Percentiles rank a stretch among this genome's conserved stretches.
Evolutionary conservation across 1,284 basidiomycete species (phyloP).

Genomic region (Rhizoctonia solani): DNA sequence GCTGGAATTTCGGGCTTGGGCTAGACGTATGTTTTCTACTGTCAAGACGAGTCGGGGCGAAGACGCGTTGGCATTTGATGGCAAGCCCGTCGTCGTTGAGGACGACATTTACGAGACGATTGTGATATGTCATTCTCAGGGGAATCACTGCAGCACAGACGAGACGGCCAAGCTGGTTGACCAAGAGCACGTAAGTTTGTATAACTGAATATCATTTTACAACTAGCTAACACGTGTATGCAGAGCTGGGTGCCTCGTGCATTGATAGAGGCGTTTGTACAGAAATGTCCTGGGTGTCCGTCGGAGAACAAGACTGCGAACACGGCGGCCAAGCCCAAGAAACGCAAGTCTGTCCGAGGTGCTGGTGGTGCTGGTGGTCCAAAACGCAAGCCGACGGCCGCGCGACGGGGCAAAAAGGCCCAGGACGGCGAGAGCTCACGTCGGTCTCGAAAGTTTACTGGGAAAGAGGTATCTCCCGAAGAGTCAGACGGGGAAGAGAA

Average conservation of each 20-base stretch:
- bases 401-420: conserved; percentile 6
- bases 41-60: conserved; percentile 27
- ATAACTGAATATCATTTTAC: not conserved
- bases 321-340: conserved; percentile 8
- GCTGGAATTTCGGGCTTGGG: conserved; percentile 26
- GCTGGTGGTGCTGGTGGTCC: not conserved
- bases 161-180: conserved; percentile 22
- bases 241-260: conserved; percentile 25
- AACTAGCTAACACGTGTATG: not conserved
- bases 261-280: conserved; percentile 25
- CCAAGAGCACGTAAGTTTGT: conserved; percentile 20
- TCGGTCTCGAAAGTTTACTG: not conserved
- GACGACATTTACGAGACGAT: conserved; percentile 34
- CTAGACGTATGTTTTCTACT: conserved; percentile 27
- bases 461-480: conserved; percentile 8
- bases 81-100: conserved; percentile 27
- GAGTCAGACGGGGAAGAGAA: conserved; percentile 25
- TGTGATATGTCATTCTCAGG: conserved; percentile 33
- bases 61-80: conserved; percentile 28
- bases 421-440: not conserved
- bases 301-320: conserved; percentile 14
- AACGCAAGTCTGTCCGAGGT: conserved; percentile 26
- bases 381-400: conserved; percentile 16
- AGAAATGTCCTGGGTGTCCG: conserved; percentile 30
- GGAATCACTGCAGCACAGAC: conserved; percentile 25